Conservation (phyloP, 2,329 filamentous ascomycete species). For the Sarocladium oryzae region DNA sequence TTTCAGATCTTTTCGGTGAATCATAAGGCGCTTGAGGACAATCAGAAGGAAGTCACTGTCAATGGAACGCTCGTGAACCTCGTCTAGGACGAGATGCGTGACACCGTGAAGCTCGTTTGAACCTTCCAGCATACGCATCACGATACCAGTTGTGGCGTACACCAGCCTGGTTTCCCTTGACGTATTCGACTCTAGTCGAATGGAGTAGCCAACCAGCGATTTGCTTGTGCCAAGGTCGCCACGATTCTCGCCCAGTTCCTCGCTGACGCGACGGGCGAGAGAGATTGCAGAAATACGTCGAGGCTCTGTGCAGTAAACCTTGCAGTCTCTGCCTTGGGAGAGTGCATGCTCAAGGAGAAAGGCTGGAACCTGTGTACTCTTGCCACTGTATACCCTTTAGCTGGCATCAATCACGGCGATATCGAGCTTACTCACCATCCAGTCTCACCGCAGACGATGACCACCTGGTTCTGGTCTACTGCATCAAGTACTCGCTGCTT, state of each 20-base stretch:
- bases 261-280: constrained; percentile 83
- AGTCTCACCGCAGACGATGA: constrained; percentile 94
- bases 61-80: constrained; percentile 93
- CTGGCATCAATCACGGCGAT: background rate
- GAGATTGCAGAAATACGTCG: constrained; percentile 95
- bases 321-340: constrained; percentile 71
- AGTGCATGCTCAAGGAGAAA: constrained; percentile 90
- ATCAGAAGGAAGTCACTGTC: constrained; percentile 96
- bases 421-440: constrained; percentile 68
- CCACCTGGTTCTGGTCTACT: constrained; percentile 73
- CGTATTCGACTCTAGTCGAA: constrained; percentile 83
- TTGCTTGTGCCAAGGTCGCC: constrained; percentile 74
- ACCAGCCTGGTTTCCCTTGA: constrained; percentile 76
- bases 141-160: constrained; percentile 85
- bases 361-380: constrained; percentile 94
- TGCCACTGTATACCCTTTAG: constrained; percentile 52
- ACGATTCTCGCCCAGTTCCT: constrained; percentile 83
- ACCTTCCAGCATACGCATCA: constrained; percentile 95
- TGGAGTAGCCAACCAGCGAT: constrained; percentile 90
- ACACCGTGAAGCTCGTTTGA: constrained; percentile 82
- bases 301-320: constrained; percentile 93
- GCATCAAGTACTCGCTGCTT: constrained; percentile 69
- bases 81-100: constrained; percentile 92
- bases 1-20: constrained; percentile 73
- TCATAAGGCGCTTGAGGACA: constrained; percentile 76